phyloP scores from a whole-genome alignment of 2,329 filamentous ascomycete species.

The Colletotrichum sp. region DNA sequence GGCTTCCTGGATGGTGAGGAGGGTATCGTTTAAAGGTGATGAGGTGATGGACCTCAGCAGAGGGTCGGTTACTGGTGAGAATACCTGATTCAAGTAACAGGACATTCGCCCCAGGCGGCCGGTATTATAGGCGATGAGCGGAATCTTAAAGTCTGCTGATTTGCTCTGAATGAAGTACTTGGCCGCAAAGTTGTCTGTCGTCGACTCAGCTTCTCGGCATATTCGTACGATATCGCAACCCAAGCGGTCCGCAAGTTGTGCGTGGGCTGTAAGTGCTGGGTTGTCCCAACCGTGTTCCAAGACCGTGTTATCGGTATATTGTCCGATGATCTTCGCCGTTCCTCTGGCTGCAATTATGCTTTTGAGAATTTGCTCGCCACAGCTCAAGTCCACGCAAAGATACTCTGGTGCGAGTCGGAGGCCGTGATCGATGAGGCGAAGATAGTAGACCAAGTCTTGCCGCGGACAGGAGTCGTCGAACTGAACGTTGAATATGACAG shows the following conservation, averaged over 20 bases:
- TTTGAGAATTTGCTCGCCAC: slow-evolving; percentile 55
- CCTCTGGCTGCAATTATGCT: slow-evolving; percentile 56
- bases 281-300: slow-evolving; percentile 58
- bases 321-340: slow-evolving; percentile 65
- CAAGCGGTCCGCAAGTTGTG: slow-evolving; percentile 59
- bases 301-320: slow-evolving; percentile 47
- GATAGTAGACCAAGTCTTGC: slow-evolving; percentile 31
- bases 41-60: slow-evolving; percentile 23
- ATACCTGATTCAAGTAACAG: slow-evolving; percentile 67
- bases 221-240: slow-evolving; percentile 69
- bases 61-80: slow-evolving; percentile 63
- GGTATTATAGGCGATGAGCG: slow-evolving; percentile 69
- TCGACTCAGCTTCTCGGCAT: slow-evolving; percentile 57
- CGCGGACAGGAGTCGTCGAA: neutral
- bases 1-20: slow-evolving; percentile 65
- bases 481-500: neutral
- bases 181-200: slow-evolving; percentile 68
- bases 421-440: slow-evolving; percentile 62
- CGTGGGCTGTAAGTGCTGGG: slow-evolving; percentile 57
- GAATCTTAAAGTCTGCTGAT: slow-evolving; percentile 47
- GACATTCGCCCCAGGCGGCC: slow-evolving; percentile 67
- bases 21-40: slow-evolving; percentile 11
- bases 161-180: slow-evolving; percentile 56
- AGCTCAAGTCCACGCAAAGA: slow-evolving; percentile 63
- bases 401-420: slow-evolving; percentile 68